These are phyloP conservation scores for Lycium barbarum DNA, from an alignment of 257 asterid genomes.

Conservation along the genomic window DNA sequence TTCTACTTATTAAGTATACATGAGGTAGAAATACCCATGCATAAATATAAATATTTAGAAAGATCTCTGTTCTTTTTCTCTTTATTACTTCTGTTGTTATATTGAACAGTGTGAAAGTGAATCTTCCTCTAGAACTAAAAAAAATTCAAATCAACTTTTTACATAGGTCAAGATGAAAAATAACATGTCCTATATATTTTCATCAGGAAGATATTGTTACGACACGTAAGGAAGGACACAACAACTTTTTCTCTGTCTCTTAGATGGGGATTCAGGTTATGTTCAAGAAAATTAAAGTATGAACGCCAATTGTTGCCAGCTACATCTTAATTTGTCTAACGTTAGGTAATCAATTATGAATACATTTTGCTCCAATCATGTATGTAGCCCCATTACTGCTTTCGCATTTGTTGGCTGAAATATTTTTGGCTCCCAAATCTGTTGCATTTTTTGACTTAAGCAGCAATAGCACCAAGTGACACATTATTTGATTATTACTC, in stretches of 20 bases:
- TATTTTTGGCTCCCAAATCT: background rate
- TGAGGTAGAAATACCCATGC: too few relatives aligned
- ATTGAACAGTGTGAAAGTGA: background rate
- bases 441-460: background rate
- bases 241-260: too few relatives aligned
- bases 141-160: background rate
- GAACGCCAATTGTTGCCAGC: conserved; percentile 22
- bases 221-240: too few relatives aligned
- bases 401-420: conserved; percentile 5
- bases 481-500: background rate
- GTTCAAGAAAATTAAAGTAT: background rate
- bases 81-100: background rate
- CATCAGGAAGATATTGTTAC: background rate
- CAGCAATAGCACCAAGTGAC: background rate
- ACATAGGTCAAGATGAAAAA: background rate
- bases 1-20: too few relatives aligned
- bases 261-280: background rate
- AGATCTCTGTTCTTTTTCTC: background rate
- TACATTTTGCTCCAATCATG: conserved; percentile 5
- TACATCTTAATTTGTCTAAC: conserved; percentile 11
- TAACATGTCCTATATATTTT: background rate
- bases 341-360: conserved; percentile 9
- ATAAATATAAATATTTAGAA: too few relatives aligned
- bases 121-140: background rate
- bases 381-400: background rate